phyloP scores from a whole-genome alignment of 2,329 filamentous ascomycete species.

The Nothopassalora personata region DNA sequence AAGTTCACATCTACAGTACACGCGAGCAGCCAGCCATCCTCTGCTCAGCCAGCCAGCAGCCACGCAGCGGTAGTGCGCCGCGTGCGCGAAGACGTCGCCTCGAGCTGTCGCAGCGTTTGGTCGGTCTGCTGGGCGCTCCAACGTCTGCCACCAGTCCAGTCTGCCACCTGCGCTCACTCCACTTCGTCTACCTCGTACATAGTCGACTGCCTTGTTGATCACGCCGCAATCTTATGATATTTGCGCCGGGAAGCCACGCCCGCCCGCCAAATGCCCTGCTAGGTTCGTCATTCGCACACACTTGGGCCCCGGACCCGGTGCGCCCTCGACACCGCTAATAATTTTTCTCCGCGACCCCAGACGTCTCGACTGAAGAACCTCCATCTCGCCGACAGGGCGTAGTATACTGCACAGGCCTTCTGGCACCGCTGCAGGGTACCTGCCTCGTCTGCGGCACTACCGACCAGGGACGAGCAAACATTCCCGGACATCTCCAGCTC shows the following conservation, averaged over 20 bases:
- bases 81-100: not conserved
- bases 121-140: not conserved
- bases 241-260: not conserved
- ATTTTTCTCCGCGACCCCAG: not conserved
- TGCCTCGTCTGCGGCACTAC: not conserved
- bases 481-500: not conserved
- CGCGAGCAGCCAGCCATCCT: no score
- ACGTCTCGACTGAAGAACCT: not conserved
- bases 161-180: not conserved
- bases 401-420: not conserved
- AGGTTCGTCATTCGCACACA: not conserved
- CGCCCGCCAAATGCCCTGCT: not conserved
- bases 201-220: not conserved
- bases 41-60: no score
- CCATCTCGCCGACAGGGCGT: conserved; percentile 2
- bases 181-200: not conserved
- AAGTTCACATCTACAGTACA: not conserved
- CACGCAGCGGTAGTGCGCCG: no score
- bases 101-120: not conserved
- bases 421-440: not conserved
- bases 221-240: not conserved
- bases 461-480: conserved; percentile 5
- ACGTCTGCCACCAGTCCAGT: not conserved
- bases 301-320: conserved; percentile 8
- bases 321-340: no score